These are phyloP conservation scores for Cyclotella kingstonii DNA, from an alignment of 108 stramenopile genomes.

Conservation along the genomic window DNA sequence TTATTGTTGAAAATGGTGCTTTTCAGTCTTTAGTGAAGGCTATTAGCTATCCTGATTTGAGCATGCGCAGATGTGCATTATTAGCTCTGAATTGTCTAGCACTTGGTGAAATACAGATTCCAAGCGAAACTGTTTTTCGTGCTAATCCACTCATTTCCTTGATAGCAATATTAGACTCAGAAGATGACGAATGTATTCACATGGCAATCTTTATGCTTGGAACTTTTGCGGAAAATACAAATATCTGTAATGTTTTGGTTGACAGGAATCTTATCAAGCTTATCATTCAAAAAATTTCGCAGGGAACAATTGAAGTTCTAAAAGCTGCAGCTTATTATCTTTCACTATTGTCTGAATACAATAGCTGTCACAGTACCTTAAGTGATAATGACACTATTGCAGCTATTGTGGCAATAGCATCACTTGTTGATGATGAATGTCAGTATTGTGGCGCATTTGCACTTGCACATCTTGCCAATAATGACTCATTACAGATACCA, in stretches of 20 bases:
- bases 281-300: slow-evolving; percentile 41
- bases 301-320: slow-evolving; percentile 71
- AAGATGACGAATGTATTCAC: slow-evolving; percentile 59
- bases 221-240: slow-evolving; percentile 56
- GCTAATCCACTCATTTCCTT: slow-evolving; percentile 63
- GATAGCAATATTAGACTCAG: slow-evolving; percentile 39
- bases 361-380: slow-evolving; percentile 66
- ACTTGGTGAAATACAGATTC: slow-evolving; percentile 45
- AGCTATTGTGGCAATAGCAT: slow-evolving; percentile 57
- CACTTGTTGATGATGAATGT: slow-evolving; percentile 75
- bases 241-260: slow-evolving; percentile 56
- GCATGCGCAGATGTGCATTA: slow-evolving; percentile 62
- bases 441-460: slow-evolving; percentile 80
- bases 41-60: slow-evolving; percentile 63
- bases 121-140: slow-evolving; percentile 54
- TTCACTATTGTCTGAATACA: slow-evolving; percentile 57
- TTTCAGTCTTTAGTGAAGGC: slow-evolving; percentile 68
- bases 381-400: slow-evolving; percentile 52
- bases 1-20: slow-evolving; percentile 64
- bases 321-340: slow-evolving; percentile 73
- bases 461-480: slow-evolving; percentile 72
- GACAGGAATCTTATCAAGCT: slow-evolving; percentile 52
- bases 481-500: slow-evolving; percentile 66
- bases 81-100: slow-evolving; percentile 68
- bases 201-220: slow-evolving; percentile 70